Conservation (phyloP, 495 filamentous ascomycete species). For the Penicillium manginii region DNA sequence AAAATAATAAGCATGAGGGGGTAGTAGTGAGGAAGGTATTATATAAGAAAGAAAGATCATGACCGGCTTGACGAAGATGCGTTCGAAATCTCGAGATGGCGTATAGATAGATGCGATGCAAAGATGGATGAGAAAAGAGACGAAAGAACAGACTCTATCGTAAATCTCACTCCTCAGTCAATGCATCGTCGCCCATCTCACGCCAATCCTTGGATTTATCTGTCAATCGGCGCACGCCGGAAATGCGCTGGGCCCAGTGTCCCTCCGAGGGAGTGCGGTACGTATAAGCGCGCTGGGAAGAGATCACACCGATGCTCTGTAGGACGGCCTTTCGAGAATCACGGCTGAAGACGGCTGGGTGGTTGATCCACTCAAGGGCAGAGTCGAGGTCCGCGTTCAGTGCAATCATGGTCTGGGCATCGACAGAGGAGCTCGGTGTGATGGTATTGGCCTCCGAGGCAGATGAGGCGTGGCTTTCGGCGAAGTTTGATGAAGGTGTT, state of each 20-base stretch:
- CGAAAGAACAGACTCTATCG: constrained; percentile 3
- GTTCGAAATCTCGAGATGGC: constrained; percentile 10
- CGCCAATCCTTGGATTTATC: constrained; percentile 84
- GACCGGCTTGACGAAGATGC: constrained; percentile 15
- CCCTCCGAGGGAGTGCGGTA: constrained; percentile 86
- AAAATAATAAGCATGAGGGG: not conserved
- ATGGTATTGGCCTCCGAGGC: constrained; percentile 58
- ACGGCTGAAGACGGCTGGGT: constrained; percentile 93
- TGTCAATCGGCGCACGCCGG: constrained; percentile 75
- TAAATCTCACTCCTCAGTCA: constrained; percentile 73
- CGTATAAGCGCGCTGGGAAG: constrained; percentile 90
- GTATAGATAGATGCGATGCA: constrained; percentile 14
- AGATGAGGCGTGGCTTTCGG: constrained; percentile 44
- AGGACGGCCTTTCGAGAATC: constrained; percentile 95
- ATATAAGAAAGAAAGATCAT: constrained; percentile 11
- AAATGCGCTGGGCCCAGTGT: constrained; percentile 80
- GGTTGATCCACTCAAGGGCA: constrained; percentile 98
- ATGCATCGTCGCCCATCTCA: constrained; percentile 78
- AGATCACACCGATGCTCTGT: constrained; percentile 95
- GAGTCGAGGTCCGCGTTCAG: constrained; percentile 90
- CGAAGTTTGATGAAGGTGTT: constrained; percentile 48
- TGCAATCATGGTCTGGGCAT: constrained; percentile 75
- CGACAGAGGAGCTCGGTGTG: constrained; percentile 72
- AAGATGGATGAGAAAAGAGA: not conserved
- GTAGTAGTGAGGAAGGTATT: not conserved